Base-by-base conservation (phyloP, 495 filamentous ascomycete genomes). In the Friedmanniomyces simplex region DNA sequence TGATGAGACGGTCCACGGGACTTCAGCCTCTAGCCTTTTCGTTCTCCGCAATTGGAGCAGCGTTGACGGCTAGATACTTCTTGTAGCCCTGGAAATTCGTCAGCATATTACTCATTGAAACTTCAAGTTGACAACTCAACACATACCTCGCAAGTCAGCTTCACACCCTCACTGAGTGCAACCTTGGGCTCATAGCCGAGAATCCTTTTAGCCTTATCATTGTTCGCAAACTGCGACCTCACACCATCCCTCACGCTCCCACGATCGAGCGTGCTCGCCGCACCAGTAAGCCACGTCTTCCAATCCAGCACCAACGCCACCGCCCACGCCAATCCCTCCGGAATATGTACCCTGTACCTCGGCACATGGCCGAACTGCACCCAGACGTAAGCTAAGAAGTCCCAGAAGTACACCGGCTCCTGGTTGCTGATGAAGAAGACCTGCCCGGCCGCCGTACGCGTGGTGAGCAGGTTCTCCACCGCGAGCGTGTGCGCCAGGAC, bases 391-490 rank as follows among this genome's bases (percentile, higher is more conserved):
- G 82, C 67, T 51, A 81, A 79, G 55, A 84, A 81, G 65, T 80
- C 76, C 30, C 82, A 74, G 61, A 83, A 81, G 21, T 79, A 66
- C 28, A 82, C 75, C 18, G 78, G 79, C 61, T 85, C 76, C 50
- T 83, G 77, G 57, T 85, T 85, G 48, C 80, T 78, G 32, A 85
- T 79, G 67, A 81, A 83, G 62, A 85, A 81, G 16, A 74, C 77
- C 57, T 84, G 73, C 0, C 82, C 82, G 0, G 81, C 79, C 22
- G 80, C 81, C 8, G 79, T 80, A 39, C 66, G 73, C 0, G 73
- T 71, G 4, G 74, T 74, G 20, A 81, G 60, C 50, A 85, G 71
- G 61, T 83, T 83, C 61, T 79, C 74, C 4, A 77, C 75, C 3
- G 83, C 82, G 34, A 86, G 75, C 24, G 83, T 67, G 63, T 85